Evolutionary conservation across 805 yeast species (phyloP), one percentile per base, ranked within the genome.

Genomic region (Kuraishia hungarica): DNA sequence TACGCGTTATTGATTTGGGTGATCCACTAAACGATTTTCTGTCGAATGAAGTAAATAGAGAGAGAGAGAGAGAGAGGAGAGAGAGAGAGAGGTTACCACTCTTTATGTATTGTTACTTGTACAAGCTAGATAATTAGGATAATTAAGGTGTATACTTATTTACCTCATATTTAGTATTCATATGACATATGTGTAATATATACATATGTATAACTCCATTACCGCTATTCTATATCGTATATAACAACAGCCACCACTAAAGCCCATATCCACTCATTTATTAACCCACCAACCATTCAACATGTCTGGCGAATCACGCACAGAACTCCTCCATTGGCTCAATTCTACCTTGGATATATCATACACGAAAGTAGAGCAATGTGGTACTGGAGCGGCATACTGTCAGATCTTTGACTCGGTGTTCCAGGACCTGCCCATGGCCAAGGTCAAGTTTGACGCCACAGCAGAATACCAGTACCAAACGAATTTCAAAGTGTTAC

Each of bases 371-470:
- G 86, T 94, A 1, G 99, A 94, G 66, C 92, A 92, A 69, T 86
- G 97, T 66, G 99, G 99, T 19, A 82, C 87, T 1, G 99, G 99
- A 1, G 97, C 97, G 1, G 93, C 90, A 0, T 93, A 89, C 67
- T 91, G 97, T 69, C 97, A 92, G 72, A 79, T 94, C 47, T 77
- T 93, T 74, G 97, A 94, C 68, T 82, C 91, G 7, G 83, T 94
- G 20, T 88, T 77, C 62, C 84, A 86, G 10, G 97, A 90, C 61
- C 78, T 94, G 20, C 94, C 97, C 1, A 80, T 93, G 86, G 64
- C 72, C 52, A 82, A 85, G 61, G 96, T 93, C 54, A 85, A 82
- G 62, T 90, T 86, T 66, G 80, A 83, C 57, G 84, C 87, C 11
- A 73, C 77, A 17, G 76, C 81, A 15, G 96, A 89, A 59, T 89